A percentile compares a stretch with the other conserved stretches of the same genome.
Conservation (phyloP, 768 basidiomycete species). For the Naematelia aurantialba region DNA sequence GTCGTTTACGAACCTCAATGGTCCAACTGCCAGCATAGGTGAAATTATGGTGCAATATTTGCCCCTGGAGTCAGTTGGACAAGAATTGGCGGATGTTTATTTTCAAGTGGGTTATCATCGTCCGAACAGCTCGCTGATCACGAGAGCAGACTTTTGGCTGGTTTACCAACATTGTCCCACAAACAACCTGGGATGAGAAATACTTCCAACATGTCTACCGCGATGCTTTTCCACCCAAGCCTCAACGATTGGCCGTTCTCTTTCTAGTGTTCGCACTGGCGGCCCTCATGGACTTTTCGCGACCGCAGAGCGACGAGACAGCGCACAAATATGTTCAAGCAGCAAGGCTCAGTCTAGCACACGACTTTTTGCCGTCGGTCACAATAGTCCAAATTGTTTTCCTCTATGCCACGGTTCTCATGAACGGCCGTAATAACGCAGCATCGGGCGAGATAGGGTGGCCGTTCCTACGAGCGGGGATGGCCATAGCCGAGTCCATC, state of each 20-base stretch:
- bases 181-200: conserved; percentile 7
- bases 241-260: conserved; percentile 14
- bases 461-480: conserved; percentile 17
- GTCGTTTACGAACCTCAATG: conserved; percentile 4
- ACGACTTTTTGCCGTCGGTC: conserved; percentile 15
- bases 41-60: conserved; percentile 10
- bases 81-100: conserved; percentile 13
- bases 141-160: conserved; percentile 19
- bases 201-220: conserved; percentile 9
- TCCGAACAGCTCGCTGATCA: too few relatives aligned
- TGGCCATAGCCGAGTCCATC: conserved; percentile 17
- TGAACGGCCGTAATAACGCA: conserved; percentile 13
- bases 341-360: conserved; percentile 10
- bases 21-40: conserved; percentile 1
- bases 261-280: conserved; percentile 12
- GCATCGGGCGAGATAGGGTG: conserved; percentile 14
- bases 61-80: conserved; percentile 6
- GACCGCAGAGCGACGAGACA: conserved; percentile 6
- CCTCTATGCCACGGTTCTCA: conserved; percentile 14
- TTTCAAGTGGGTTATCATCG: conserved; percentile 10
- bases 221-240: conserved; percentile 6
- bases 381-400: conserved; percentile 18
- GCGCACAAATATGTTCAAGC: conserved; percentile 9
- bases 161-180: conserved; percentile 21
- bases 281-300: conserved; percentile 9